phyloP scores from a whole-genome alignment of 2,329 filamentous ascomycete species.

The Pseudogymnoascus sp. region DNA sequence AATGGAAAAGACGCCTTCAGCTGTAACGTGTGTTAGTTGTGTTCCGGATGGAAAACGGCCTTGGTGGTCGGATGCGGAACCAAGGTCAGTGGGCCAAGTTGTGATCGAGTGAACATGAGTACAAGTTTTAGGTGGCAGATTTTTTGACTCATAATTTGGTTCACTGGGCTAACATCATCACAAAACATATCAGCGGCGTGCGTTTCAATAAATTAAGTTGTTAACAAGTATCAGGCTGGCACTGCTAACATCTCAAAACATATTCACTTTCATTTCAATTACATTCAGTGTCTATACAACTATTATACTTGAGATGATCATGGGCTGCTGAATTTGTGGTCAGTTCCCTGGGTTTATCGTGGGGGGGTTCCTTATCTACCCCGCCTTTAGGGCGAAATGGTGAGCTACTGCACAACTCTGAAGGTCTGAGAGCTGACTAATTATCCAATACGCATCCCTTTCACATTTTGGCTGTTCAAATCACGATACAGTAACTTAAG shows the following conservation, averaged over 20 bases:
- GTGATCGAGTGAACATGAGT: background rate
- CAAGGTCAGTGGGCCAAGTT: background rate
- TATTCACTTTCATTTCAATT: background rate
- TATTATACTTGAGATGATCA: background rate
- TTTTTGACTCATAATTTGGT: conserved; percentile 4
- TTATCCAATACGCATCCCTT: background rate
- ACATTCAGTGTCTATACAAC: background rate
- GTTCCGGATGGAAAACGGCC: background rate
- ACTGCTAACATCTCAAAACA: background rate
- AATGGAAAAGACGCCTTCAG: background rate
- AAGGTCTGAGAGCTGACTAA: background rate
- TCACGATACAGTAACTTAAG: background rate
- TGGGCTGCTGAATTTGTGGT: background rate
- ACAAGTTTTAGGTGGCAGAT: conserved; percentile 1
- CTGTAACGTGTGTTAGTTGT: background rate
- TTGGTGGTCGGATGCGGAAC: background rate
- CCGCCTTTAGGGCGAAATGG: conserved; percentile 5
- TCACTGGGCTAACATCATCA: background rate
- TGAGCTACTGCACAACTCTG: background rate
- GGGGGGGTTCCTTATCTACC: conserved; percentile 7
- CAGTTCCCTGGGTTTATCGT: conserved; percentile 1
- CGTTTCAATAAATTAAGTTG: background rate
- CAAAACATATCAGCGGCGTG: background rate
- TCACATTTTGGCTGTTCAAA: background rate
- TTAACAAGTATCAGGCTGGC: background rate